phyloP scores from a whole-genome alignment of 106 monocot species.

The Platanthera zijinensis region DNA sequence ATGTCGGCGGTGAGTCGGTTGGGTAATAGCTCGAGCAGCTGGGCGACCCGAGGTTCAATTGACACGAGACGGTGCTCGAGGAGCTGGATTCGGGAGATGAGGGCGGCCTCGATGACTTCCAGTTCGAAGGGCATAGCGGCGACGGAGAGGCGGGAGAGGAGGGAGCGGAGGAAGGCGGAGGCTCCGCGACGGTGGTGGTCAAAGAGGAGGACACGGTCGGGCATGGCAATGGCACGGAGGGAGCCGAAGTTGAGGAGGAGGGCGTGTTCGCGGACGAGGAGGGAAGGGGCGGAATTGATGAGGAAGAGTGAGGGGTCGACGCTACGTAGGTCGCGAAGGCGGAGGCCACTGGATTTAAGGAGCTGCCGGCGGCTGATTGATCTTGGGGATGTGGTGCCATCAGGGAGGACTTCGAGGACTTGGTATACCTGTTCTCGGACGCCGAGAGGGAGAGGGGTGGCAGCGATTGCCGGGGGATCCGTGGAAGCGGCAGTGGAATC shows the following conservation, averaged over 20 bases:
- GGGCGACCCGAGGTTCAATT: conserved; percentile 42
- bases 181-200: conserved; percentile 76
- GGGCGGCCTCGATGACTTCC: conserved; percentile 97
- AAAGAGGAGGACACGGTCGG: conserved; percentile 77
- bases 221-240: conserved; percentile 85
- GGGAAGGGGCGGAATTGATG: conserved; percentile 84
- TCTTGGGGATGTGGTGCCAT: background rate
- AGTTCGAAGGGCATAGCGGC: conserved; percentile 90
- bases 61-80: conserved; percentile 66
- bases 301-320: conserved; percentile 93
- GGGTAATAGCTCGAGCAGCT: conserved; percentile 86
- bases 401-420: background rate
- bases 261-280: conserved; percentile 88
- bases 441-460: background rate
- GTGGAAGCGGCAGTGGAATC: background rate
- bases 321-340: conserved; percentile 85
- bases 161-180: conserved; percentile 66
- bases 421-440: conserved; percentile 4
- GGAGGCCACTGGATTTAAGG: conserved; percentile 45
- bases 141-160: conserved; percentile 76
- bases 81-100: conserved; percentile 86
- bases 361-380: conserved; percentile 4
- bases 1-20: conserved; percentile 87
- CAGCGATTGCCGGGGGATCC: background rate
- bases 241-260: conserved; percentile 86